Evolutionary conservation across 371 early-diverging fungal species (phyloP).

Genomic region (Mortierella sp.): DNA sequence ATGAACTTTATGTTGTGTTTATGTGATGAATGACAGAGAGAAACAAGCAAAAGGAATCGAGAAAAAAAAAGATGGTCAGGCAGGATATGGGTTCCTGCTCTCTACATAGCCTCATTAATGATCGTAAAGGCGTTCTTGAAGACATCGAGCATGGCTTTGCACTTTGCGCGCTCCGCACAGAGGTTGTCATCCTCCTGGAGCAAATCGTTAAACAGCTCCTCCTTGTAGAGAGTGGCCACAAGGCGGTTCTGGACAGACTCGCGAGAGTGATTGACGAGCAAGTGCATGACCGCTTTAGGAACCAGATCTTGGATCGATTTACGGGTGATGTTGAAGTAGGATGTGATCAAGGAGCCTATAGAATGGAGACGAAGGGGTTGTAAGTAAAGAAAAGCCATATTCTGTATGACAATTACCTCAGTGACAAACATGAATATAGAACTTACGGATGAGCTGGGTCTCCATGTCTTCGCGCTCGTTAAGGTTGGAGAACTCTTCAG

Average conservation of each 20-base stretch:
- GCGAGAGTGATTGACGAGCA: slow-evolving; percentile 84
- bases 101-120: slow-evolving; percentile 80
- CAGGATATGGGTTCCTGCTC: slow-evolving; percentile 4
- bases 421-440: background rate
- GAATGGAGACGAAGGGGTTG: background rate
- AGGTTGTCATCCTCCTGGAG: slow-evolving; percentile 85
- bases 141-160: slow-evolving; percentile 82
- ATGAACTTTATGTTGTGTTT: slow-evolving; percentile 34
- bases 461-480: slow-evolving; percentile 87
- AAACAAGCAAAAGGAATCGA: slow-evolving; percentile 5
- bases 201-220: slow-evolving; percentile 78
- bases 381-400: background rate
- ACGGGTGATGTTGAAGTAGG: slow-evolving; percentile 91
- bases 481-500: slow-evolving; percentile 58
- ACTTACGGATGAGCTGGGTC: slow-evolving; percentile 86
- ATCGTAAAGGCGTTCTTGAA: slow-evolving; percentile 85
- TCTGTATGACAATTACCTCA: background rate
- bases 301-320: slow-evolving; percentile 91
- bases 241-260: slow-evolving; percentile 87
- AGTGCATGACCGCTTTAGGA: slow-evolving; percentile 94
- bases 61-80: slow-evolving; percentile 1
- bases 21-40: slow-evolving; percentile 10
- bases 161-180: slow-evolving; percentile 82
- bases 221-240: slow-evolving; percentile 87
- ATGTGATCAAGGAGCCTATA: slow-evolving; percentile 77